Evolutionary conservation across 192 early-diverging fungal species (phyloP).

Genomic region (Chytriomyces confervae): DNA sequence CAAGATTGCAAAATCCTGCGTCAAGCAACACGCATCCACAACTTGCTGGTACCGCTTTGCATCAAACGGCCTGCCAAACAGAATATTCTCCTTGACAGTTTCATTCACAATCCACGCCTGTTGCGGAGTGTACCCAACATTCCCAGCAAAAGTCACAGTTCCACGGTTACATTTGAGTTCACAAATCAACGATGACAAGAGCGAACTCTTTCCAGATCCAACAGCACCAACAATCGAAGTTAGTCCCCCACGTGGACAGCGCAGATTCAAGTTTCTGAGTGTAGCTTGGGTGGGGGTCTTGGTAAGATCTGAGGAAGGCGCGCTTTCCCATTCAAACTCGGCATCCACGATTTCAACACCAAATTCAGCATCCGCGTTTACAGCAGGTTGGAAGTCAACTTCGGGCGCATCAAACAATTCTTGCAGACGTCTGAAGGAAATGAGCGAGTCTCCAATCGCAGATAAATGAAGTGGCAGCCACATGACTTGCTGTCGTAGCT

Average conservation of each 20-base stretch:
- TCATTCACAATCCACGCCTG: constrained; percentile 60
- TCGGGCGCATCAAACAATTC: constrained; percentile 65
- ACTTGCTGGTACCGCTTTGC: constrained; percentile 64
- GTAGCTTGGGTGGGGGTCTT: neutral
- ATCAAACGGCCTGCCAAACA: constrained; percentile 70
- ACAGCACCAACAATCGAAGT: constrained; percentile 82
- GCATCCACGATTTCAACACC: constrained; percentile 65
- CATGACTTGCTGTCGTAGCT: constrained; percentile 56
- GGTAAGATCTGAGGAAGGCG: constrained; percentile 14
- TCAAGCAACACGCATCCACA: constrained; percentile 83
- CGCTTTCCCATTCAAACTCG: constrained; percentile 67
- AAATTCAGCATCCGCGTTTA: constrained; percentile 49
- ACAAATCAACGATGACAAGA: constrained; percentile 79
- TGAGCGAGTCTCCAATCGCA: constrained; percentile 48
- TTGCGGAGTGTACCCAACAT: constrained; percentile 66
- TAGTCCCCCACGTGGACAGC: constrained; percentile 58
- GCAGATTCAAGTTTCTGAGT: constrained; percentile 52
- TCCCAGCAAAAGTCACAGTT: constrained; percentile 46
- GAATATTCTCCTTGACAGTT: constrained; percentile 67
- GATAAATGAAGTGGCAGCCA: constrained; percentile 55
- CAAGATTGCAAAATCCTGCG: constrained; percentile 84
- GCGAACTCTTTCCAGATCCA: constrained; percentile 81
- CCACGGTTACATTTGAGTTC: constrained; percentile 72
- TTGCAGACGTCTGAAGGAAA: constrained; percentile 53
- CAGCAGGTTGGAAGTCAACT: constrained; percentile 57